A percentile compares a stretch with the other conserved stretches of the same genome.
These are phyloP conservation scores for Orbilia quercus DNA, from an alignment of 2,329 filamentous ascomycete species.

Conservation along the genomic window DNA sequence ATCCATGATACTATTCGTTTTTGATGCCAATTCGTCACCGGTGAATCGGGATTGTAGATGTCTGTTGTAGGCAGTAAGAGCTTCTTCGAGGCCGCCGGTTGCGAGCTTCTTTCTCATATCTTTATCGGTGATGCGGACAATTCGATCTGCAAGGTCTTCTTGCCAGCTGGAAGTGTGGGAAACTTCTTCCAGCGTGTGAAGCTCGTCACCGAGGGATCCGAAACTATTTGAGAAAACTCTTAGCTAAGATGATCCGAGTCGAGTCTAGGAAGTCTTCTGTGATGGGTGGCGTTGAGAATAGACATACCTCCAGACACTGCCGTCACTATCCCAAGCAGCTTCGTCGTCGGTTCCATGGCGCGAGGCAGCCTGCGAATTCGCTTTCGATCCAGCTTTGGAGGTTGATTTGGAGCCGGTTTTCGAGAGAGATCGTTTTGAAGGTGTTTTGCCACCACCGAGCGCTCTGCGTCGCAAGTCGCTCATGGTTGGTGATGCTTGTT, in stretches of 20 bases:
- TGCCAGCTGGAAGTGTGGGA: constrained; percentile 69
- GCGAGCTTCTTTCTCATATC: constrained; percentile 77
- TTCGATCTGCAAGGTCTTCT: constrained; percentile 72
- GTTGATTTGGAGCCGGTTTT: constrained; percentile 73
- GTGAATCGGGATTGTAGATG: constrained; percentile 76
- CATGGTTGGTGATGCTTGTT: constrained; percentile 66
- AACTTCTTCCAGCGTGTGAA: constrained; percentile 68
- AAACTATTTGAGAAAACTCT: constrained; percentile 66
- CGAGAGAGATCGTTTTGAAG: constrained; percentile 67
- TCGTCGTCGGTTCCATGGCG: constrained; percentile 75
- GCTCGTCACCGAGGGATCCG: constrained; percentile 75
- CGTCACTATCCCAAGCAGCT: constrained; percentile 69
- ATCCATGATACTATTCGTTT: constrained; percentile 72
- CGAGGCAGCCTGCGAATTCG: constrained; percentile 71
- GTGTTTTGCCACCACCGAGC: constrained; percentile 77
- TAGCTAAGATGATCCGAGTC: constrained; percentile 64
- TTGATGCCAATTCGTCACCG: constrained; percentile 71
- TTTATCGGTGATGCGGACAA: constrained; percentile 75
- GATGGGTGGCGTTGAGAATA: constrained; percentile 12
- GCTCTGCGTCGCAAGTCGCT: constrained; percentile 75
- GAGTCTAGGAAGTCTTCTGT: constrained; percentile 66
- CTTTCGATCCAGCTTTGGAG: constrained; percentile 71
- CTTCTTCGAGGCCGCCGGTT: constrained; percentile 75
- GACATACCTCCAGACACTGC: constrained; percentile 68
- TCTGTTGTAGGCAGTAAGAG: constrained; percentile 72